Evolutionary conservation across 2,329 filamentous ascomycete genomes (phyloP).

Genomic region (Balansia obtecta): DNA sequence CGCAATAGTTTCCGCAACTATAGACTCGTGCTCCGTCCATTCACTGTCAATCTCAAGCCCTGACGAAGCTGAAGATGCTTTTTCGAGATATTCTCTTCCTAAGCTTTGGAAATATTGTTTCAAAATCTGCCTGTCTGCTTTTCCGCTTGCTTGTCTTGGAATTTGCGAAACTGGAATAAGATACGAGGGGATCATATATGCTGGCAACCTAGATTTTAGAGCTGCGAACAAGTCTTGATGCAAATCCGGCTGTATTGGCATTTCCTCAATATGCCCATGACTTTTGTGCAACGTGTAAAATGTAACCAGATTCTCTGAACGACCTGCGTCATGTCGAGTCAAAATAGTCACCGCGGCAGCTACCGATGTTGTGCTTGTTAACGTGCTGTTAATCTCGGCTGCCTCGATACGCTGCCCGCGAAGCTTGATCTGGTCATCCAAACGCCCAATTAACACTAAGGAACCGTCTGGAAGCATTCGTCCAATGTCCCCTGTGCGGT

Average conservation of each 20-base stretch:
- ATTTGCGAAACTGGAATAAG: slow-evolving; percentile 57
- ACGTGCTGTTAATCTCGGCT: slow-evolving; percentile 55
- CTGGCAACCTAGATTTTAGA: slow-evolving; percentile 45
- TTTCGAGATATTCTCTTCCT: slow-evolving; percentile 29
- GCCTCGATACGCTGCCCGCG: slow-evolving; percentile 71
- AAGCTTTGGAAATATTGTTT: slow-evolving; percentile 34
- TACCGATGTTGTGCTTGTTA: slow-evolving; percentile 40
- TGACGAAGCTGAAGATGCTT: slow-evolving; percentile 13
- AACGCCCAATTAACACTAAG: slow-evolving; percentile 57
- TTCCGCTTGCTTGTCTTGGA: slow-evolving; percentile 63
- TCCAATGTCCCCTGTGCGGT: slow-evolving; percentile 73
- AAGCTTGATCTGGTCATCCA: slow-evolving; percentile 73
- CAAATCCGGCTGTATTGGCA: slow-evolving; percentile 23
- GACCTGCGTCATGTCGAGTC: slow-evolving; percentile 25
- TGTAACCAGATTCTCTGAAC: slow-evolving; percentile 44
- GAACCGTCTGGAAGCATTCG: slow-evolving; percentile 67
- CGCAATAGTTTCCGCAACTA: slow-evolving; percentile 43
- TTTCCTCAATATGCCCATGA: slow-evolving; percentile 18
- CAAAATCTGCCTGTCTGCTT: slow-evolving; percentile 52
- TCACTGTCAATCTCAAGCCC: slow-evolving; percentile 20
- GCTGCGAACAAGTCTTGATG: slow-evolving; percentile 38
- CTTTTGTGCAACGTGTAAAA: slow-evolving; percentile 49
- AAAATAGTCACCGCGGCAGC: slow-evolving; percentile 54
- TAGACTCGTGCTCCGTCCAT: slow-evolving; percentile 43
- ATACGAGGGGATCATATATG: slow-evolving; percentile 69